Base-by-base conservation (phyloP, 2,329 filamentous ascomycete genomes). In the Capronia americana region DNA sequence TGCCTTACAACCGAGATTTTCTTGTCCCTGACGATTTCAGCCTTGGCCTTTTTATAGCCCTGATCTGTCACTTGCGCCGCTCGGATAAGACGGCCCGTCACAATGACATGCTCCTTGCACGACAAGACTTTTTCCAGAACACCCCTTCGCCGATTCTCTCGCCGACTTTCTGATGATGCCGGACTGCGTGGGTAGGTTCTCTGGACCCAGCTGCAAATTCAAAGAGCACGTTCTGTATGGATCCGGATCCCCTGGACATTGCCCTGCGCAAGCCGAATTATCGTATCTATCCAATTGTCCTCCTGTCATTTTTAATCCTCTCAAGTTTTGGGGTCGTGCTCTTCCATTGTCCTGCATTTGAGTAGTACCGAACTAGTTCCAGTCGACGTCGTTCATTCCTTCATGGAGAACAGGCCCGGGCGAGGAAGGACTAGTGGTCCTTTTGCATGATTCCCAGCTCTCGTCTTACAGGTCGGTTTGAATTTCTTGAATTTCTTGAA, bases 11-110 rank as follows among this genome's bases (percentile, higher is more conserved):
- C 48, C 48, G 48, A 51, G 48, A n/a, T n/a, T 41, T 32, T 20
- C n/a, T 17, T 32, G 32, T 46, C 56, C 56, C 38, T 58, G 38
- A 46, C 24, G 41, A 28, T 58, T 38, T 58, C 56, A 58, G 56
- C 56, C 56, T 58, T 58, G 56, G 56, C 56, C 56, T 11, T 58
- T 56, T 32, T 56, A 20, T 30, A 56, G 53, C 17, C 48, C 48
- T 12, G 48, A 51, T 51, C 48, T 51, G 48, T 51, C 28, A 50
- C 57, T 46, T 17, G 11, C 20, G 28, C 48, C 6, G 17, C 20
- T 48, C 48, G 48, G 48, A 51, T 51, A 51, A 51, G 48, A 51
- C 48, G 20, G 48, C 48, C 48, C 20, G 8, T 34, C 26, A 8
- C 5, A 41, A 41, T 17, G 20, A 53, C 12, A n/a, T 8, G 38